Percentiles rank a stretch among this genome's conserved stretches.
Evolutionary conservation across 495 filamentous ascomycete genomes (phyloP).

Genomic region (Tuber brumale): DNA sequence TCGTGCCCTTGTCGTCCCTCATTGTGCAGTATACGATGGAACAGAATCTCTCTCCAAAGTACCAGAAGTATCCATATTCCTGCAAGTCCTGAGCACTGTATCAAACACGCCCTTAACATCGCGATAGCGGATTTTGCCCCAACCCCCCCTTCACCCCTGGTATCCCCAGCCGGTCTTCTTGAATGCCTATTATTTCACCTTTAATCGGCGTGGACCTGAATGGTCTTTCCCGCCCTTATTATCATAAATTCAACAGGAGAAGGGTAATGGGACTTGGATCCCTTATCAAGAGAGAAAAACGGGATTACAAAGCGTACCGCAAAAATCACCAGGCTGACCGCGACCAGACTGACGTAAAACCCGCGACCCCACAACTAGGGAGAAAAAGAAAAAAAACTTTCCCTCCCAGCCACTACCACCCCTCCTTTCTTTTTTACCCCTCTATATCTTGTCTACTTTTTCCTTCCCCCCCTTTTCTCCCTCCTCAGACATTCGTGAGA

Average conservation of each 20-base stretch:
- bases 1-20: neutral
- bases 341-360: neutral
- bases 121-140: neutral
- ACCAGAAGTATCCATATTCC: neutral
- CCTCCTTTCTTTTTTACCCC: conserved; percentile 2
- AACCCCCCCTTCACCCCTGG: neutral
- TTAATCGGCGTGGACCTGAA: neutral
- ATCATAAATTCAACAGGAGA: neutral
- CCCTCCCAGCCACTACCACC: neutral
- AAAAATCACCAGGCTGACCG: neutral
- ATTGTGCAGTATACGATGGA: too few species aligned
- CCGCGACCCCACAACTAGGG: neutral
- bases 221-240: neutral
- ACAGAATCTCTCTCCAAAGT: neutral
- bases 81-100: neutral
- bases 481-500: neutral
- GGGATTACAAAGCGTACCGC: neutral
- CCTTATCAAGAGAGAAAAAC: neutral
- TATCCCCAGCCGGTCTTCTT: neutral
- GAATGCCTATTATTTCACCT: neutral
- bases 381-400: neutral
- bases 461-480: neutral
- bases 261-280: neutral
- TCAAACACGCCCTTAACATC: neutral
- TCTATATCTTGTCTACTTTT: neutral